Conservation (phyloP, 202 grass and related monocot genomes). For the Digitaria exilis region DNA sequence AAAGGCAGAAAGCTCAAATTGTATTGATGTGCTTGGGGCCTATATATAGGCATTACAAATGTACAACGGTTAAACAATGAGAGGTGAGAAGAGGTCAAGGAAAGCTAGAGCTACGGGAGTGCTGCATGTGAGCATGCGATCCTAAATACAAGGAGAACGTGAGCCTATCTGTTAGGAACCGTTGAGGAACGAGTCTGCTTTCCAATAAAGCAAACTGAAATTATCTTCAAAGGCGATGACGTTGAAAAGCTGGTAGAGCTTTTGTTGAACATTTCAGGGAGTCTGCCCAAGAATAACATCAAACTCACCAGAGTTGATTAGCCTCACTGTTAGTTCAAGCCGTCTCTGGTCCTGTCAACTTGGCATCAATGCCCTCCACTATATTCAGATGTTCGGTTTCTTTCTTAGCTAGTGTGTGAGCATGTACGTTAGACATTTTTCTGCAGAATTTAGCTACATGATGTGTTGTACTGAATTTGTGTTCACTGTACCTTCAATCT, state of each 20-base stretch:
- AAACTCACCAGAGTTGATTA: neutral
- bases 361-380: neutral
- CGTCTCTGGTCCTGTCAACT: neutral
- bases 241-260: neutral
- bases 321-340: too few relatives aligned
- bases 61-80: too few relatives aligned
- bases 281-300: neutral
- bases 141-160: too few relatives aligned
- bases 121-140: too few relatives aligned
- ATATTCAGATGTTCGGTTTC: neutral
- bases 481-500: neutral
- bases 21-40: too few relatives aligned
- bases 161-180: too few relatives aligned
- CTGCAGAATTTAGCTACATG: neutral
- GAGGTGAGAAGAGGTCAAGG: too few relatives aligned
- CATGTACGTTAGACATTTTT: neutral
- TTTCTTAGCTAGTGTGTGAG: neutral
- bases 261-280: neutral
- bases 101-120: too few relatives aligned
- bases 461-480: neutral
- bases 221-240: neutral
- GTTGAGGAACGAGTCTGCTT: too few relatives aligned
- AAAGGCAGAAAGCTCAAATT: too few relatives aligned
- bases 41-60: too few relatives aligned
- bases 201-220: constrained; percentile 23